Conservation (phyloP, 208 protist species). For the Wallacemonas sp. region DNA sequence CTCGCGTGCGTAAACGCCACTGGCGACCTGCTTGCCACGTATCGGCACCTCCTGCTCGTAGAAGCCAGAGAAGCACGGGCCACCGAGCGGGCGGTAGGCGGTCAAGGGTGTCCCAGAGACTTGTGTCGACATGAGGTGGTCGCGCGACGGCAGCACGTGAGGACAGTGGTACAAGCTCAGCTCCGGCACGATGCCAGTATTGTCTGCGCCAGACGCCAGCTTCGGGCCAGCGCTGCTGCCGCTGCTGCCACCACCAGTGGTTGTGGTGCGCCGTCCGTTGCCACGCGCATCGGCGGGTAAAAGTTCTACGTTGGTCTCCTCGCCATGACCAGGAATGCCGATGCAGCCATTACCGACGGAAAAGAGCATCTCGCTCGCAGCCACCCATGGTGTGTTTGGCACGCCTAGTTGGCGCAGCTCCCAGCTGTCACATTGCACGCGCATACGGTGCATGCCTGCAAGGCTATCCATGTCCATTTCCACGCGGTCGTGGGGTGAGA, state of each 20-base stretch:
- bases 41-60: slow-evolving; percentile 41
- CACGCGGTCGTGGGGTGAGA: too few relatives aligned
- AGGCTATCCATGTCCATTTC: slow-evolving; percentile 6
- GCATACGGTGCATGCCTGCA: slow-evolving; percentile 10
- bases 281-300: slow-evolving; percentile 9
- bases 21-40: slow-evolving; percentile 19
- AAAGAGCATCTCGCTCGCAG: slow-evolving; percentile 82
- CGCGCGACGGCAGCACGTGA: background rate
- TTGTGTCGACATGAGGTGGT: background rate
- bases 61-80: slow-evolving; percentile 50
- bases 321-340: slow-evolving; percentile 73
- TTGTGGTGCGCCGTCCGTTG: too few relatives aligned
- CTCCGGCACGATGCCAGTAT: background rate
- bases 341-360: slow-evolving; percentile 83
- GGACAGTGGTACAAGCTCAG: slow-evolving; percentile 11
- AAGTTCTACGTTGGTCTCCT: slow-evolving; percentile 45
- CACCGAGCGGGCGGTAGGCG: slow-evolving; percentile 20
- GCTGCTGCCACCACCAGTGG: slow-evolving; percentile 20
- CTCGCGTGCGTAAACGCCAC: slow-evolving; percentile 38
- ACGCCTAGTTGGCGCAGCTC: slow-evolving; percentile 63
- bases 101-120: slow-evolving; percentile 25
- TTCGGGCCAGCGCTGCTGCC: slow-evolving; percentile 9
- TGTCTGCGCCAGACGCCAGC: background rate
- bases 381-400: slow-evolving; percentile 34
- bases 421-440: slow-evolving; percentile 50